Conservation (phyloP, 805 yeast genomes). For the Pichia californica region DNA sequence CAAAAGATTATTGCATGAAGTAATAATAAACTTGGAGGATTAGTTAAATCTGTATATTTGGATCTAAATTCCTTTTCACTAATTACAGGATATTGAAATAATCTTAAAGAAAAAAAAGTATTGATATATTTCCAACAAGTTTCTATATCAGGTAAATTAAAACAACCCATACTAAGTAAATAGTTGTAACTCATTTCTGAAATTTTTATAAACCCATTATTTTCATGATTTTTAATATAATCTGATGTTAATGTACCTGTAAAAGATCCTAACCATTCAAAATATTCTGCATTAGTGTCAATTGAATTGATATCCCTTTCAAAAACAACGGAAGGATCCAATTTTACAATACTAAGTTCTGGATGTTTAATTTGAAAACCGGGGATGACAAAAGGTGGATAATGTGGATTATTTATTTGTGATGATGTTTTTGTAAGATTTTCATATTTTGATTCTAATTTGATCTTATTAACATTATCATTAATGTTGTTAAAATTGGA, state of each 20-base stretch:
- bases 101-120: constrained; percentile 55
- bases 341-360: constrained; percentile 15
- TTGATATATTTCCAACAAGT: constrained; percentile 55
- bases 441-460: no score
- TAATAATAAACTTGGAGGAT: constrained; percentile 57
- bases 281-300: not conserved
- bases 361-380: constrained; percentile 21
- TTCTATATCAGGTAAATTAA: constrained; percentile 54
- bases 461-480: not conserved
- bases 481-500: not conserved
- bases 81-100: constrained; percentile 64
- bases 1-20: constrained; percentile 62
- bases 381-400: not conserved
- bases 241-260: constrained; percentile 24
- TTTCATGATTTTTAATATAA: not conserved
- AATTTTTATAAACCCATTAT: constrained; percentile 1
- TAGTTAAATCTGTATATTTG: constrained; percentile 45
- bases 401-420: not conserved
- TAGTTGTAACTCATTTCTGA: constrained; percentile 17
- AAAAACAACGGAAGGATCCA: constrained; percentile 20
- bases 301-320: constrained; percentile 8
- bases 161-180: constrained; percentile 45
- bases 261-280: constrained; percentile 15
- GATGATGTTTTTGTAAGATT: not conserved
- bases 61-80: constrained; percentile 56